Evolutionary conservation across 2,329 filamentous ascomycete genomes (phyloP).

Genomic region (Elsinoe fawcettii): DNA sequence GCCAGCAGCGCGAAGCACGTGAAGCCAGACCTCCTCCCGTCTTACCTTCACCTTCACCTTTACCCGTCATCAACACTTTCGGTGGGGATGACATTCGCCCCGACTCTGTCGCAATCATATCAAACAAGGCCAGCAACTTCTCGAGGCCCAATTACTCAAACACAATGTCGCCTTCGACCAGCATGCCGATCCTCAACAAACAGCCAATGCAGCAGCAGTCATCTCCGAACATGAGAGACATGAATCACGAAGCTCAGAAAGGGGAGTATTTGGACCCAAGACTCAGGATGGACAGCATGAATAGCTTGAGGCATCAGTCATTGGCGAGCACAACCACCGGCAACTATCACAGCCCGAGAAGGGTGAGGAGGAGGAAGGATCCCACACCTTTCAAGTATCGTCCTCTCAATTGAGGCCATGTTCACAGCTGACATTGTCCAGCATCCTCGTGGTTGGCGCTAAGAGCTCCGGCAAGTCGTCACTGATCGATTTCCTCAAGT

Average conservation of each 20-base stretch:
- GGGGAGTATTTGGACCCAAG: constrained; percentile 66
- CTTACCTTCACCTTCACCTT: constrained; percentile 42
- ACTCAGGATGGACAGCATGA: constrained; percentile 84
- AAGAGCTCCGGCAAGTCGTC: constrained; percentile 88
- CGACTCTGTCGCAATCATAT: constrained; percentile 54
- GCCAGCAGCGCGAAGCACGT: constrained; percentile 47
- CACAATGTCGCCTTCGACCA: constrained; percentile 40
- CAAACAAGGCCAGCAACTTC: constrained; percentile 36
- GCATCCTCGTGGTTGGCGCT: constrained; percentile 83
- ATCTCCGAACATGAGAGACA: not conserved
- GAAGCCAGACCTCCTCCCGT: constrained; percentile 53
- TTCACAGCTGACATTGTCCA: constrained; percentile 32
- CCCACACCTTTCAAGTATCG: constrained; percentile 97
- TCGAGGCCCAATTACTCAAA: constrained; percentile 35
- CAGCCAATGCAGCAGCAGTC: not conserved
- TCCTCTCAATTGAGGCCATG: not conserved
- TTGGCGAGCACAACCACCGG: constrained; percentile 85
- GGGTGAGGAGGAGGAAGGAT: constrained; percentile 89
- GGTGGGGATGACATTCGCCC: constrained; percentile 56
- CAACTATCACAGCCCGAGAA: constrained; percentile 84
- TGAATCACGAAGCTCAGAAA: constrained; percentile 26
- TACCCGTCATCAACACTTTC: constrained; percentile 49
- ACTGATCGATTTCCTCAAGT: constrained; percentile 91
- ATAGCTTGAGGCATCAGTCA: constrained; percentile 93
- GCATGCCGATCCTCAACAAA: constrained; percentile 13